Conservation (phyloP, 2,329 filamentous ascomycete genomes). For the Pestalotiopsis sp. region DNA sequence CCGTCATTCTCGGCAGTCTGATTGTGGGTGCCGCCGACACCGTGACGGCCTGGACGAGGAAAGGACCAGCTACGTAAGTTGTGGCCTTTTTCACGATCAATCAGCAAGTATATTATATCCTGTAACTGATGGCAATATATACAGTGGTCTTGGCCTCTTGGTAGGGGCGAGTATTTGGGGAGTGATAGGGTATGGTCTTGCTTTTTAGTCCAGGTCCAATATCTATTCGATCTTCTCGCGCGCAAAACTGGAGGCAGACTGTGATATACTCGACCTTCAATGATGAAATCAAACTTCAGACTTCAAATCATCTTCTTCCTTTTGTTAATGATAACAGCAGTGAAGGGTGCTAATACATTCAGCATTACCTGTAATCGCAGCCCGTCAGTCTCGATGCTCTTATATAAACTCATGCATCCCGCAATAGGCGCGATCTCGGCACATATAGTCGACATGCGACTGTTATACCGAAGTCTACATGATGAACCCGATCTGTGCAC, state of each 20-base stretch:
- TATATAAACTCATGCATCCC: too few species aligned
- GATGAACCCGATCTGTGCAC: background rate
- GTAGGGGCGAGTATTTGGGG: background rate
- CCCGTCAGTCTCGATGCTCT: too few species aligned
- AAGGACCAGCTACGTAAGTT: conserved; percentile 9
- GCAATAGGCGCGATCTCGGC: background rate
- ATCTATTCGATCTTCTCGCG: too few species aligned
- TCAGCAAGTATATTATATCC: background rate
- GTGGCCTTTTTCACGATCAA: background rate
- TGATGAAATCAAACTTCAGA: too few species aligned
- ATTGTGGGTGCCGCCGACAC: conserved; percentile 7
- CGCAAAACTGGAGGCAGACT: too few species aligned
- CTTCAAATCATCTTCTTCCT: too few species aligned
- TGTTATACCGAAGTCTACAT: background rate
- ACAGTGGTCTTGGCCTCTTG: background rate
- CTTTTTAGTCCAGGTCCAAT: background rate
- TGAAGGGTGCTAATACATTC: too few species aligned
- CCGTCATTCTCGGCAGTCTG: conserved; percentile 1
- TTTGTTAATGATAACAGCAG: too few species aligned
- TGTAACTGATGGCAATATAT: background rate
- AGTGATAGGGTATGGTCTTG: background rate
- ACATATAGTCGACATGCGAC: background rate
- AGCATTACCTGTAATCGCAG: too few species aligned
- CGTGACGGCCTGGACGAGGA: background rate
- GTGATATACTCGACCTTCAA: too few species aligned